These are phyloP conservation scores for Amanita thiersii DNA, from an alignment of 768 basidiomycete genomes.

Conservation along the genomic window DNA sequence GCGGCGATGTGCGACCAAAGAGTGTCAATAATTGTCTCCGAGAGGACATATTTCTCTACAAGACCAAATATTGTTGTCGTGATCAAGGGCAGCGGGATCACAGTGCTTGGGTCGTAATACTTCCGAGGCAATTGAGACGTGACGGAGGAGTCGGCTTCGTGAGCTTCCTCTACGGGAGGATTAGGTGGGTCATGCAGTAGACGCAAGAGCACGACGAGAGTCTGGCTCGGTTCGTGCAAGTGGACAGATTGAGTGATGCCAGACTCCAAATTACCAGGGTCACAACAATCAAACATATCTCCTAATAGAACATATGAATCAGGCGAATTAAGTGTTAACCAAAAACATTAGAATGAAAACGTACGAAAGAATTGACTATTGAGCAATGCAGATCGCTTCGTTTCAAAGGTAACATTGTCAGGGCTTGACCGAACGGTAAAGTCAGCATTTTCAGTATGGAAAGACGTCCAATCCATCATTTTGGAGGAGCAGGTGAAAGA, in stretches of 20 bases:
- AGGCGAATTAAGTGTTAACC: constrained; percentile 4
- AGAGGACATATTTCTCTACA: constrained; percentile 60
- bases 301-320: constrained; percentile 26
- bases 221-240: constrained; percentile 43
- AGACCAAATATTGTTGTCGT: constrained; percentile 42
- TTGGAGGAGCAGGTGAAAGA: not conserved
- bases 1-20: constrained; percentile 46
- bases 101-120: constrained; percentile 31
- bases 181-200: constrained; percentile 48
- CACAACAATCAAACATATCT: constrained; percentile 63
- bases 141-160: constrained; percentile 16
- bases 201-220: constrained; percentile 42
- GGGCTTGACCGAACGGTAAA: constrained; percentile 47
- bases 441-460: constrained; percentile 42
- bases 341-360: constrained; percentile 15
- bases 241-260: constrained; percentile 32
- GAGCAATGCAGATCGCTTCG: constrained; percentile 38
- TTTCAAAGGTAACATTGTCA: constrained; percentile 42
- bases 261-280: constrained; percentile 17
- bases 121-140: constrained; percentile 20
- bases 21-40: constrained; percentile 30
- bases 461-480: constrained; percentile 15
- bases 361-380: constrained; percentile 59
- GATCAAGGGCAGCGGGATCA: constrained; percentile 62
- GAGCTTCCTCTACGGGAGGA: constrained; percentile 28